Conservation (phyloP, 2,329 filamentous ascomycete genomes). For the Diaporthe citrichinensis region DNA sequence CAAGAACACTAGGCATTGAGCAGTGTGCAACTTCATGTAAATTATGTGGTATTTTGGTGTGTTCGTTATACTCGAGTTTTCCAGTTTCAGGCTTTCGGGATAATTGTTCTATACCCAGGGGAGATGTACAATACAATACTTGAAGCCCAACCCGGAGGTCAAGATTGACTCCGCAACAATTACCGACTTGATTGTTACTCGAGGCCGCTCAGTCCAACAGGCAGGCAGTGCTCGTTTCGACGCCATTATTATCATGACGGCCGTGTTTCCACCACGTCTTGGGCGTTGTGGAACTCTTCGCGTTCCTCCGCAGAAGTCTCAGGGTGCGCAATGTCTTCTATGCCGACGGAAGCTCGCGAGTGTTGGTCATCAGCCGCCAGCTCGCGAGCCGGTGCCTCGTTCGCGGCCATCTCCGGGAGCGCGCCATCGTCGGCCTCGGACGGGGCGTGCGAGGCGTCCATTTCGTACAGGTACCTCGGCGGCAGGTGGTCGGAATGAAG, state of each 20-base stretch:
- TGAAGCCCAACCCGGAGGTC: not conserved
- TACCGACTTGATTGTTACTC: too few relatives aligned
- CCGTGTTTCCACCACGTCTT: not conserved
- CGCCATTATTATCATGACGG: not conserved
- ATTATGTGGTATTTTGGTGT: not conserved
- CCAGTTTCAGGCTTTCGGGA: not conserved
- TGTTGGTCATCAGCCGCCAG: not conserved
- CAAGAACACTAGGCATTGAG: not conserved
- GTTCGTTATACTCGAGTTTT: not conserved
- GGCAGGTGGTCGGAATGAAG: slow-evolving; percentile 8
- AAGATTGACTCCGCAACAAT: not conserved
- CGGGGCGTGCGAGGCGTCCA: not conserved
- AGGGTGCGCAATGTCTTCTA: not conserved
- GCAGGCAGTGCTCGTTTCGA: not conserved
- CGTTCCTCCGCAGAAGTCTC: not conserved
- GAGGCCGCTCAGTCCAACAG: not conserved
- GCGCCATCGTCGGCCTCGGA: slow-evolving; percentile 9
- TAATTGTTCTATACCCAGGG: not conserved
- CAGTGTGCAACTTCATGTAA: not conserved
- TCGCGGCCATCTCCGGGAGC: slow-evolving; percentile 7
- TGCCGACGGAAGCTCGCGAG: not conserved
- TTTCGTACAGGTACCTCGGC: not conserved
- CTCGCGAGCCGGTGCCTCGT: not conserved
- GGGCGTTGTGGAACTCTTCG: not conserved
- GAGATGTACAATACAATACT: not conserved